Conservation (phyloP, 129 eudicot species). For the Escallonia rubra region DNA sequence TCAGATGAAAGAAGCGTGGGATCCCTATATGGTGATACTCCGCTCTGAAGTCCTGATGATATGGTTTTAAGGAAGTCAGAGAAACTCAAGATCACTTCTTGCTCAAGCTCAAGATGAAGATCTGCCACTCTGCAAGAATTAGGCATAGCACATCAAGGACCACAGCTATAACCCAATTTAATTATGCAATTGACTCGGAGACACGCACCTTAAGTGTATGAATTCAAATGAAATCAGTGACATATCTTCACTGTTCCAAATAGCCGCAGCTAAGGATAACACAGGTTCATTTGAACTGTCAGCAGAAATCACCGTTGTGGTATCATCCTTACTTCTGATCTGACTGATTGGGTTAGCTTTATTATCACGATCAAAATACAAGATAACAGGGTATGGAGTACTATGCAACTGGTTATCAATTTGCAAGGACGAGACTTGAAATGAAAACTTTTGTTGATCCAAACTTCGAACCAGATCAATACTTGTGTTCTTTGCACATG, state of each 20-base stretch:
- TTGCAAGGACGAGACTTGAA: constrained; percentile 70
- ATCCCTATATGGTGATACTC: constrained; percentile 29
- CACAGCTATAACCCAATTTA: constrained; percentile 3
- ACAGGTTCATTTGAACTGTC: constrained; percentile 56
- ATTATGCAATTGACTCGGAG: constrained; percentile 4
- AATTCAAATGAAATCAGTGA: constrained; percentile 72
- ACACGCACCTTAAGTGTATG: constrained; percentile 66
- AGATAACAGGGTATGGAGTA: constrained; percentile 87
- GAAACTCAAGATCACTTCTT: constrained; percentile 75
- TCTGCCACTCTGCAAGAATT: constrained; percentile 67
- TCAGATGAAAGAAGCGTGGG: constrained; percentile 37
- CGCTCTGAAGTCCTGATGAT: constrained; percentile 52
- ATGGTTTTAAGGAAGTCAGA: constrained; percentile 53
- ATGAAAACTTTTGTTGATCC: constrained; percentile 65
- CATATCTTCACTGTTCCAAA: constrained; percentile 76
- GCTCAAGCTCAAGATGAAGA: constrained; percentile 89
- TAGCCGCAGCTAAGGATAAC: constrained; percentile 57
- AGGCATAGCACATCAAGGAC: constrained; percentile 4
- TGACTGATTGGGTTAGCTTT: constrained; percentile 34
- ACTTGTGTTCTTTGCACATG: constrained; percentile 61
- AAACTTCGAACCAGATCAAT: constrained; percentile 67
- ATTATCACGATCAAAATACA: constrained; percentile 70
- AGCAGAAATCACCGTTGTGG: constrained; percentile 26
- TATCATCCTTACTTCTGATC: constrained; percentile 41
- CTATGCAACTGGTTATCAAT: constrained; percentile 80